phyloP scores from a whole-genome alignment of 768 basidiomycete genomes.

The Mycena galericulata region DNA sequence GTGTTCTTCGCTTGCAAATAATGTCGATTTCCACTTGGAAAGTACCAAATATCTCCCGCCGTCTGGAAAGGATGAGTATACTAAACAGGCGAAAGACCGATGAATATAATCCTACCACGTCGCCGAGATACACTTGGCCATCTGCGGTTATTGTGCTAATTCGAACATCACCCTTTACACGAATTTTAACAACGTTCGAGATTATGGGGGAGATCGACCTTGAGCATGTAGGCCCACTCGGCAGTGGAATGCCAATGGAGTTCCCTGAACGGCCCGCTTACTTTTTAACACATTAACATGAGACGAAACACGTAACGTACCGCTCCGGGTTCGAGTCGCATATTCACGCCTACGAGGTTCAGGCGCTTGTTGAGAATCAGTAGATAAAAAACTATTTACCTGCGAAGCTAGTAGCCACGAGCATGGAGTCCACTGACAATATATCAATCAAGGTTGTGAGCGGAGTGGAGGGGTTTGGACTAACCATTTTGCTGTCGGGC shows the following conservation, averaged over 20 bases:
- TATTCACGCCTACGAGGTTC: constrained; percentile 25
- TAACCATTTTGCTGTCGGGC: constrained; percentile 70
- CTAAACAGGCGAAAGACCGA: neutral
- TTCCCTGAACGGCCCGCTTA: constrained; percentile 16
- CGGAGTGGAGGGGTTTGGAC: constrained; percentile 31
- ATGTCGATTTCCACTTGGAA: constrained; percentile 69
- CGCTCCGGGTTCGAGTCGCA: constrained; percentile 48
- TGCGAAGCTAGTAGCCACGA: neutral
- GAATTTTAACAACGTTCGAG: neutral
- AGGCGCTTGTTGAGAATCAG: neutral
- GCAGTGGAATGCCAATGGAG: constrained; percentile 55
- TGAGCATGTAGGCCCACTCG: constrained; percentile 67
- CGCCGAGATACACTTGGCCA: constrained; percentile 64
- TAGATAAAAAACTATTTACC: neutral
- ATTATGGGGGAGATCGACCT: constrained; percentile 38
- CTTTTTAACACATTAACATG: neutral
- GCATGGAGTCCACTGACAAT: constrained; percentile 1
- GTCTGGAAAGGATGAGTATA: constrained; percentile 29
- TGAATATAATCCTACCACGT: constrained; percentile 57
- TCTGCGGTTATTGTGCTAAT: constrained; percentile 65
- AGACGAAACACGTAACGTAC: constrained; percentile 45
- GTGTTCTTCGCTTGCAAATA: constrained; percentile 65
- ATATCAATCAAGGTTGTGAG: neutral
- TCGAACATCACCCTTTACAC: constrained; percentile 57
- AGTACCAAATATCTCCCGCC: constrained; percentile 67